Conservation (phyloP, 2,329 filamentous ascomycete species). For the Sporothrix curviconia region DNA sequence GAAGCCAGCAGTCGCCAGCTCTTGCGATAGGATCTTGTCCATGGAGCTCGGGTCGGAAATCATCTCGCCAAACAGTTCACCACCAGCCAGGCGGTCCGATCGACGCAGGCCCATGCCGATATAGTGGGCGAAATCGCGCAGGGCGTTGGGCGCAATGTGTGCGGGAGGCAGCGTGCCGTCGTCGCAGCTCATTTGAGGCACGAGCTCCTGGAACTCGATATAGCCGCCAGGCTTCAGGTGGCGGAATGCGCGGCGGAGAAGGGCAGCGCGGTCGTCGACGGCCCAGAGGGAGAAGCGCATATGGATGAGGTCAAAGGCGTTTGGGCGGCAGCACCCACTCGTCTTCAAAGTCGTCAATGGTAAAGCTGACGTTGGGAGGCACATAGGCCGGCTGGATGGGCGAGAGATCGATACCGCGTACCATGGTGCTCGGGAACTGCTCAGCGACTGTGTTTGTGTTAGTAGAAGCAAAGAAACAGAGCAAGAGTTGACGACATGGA, state of each 20-base stretch:
- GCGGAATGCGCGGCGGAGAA: constrained; percentile 23
- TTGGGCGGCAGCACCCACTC: constrained; percentile 19
- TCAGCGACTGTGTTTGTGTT: too few relatives aligned
- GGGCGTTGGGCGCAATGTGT: constrained; percentile 34
- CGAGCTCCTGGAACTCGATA: constrained; percentile 20
- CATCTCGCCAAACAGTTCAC: neutral
- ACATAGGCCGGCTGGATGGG: constrained; percentile 21
- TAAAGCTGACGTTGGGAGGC: constrained; percentile 18
- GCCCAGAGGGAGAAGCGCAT: constrained; percentile 36
- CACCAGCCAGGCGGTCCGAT: constrained; percentile 15
- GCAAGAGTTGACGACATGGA: too few relatives aligned
- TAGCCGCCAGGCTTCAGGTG: constrained; percentile 22
- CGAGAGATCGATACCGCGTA: constrained; percentile 22
- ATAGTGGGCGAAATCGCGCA: constrained; percentile 35
- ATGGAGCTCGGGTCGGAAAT: neutral
- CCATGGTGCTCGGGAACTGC: too few relatives aligned
- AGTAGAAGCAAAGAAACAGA: too few relatives aligned
- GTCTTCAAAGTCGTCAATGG: constrained; percentile 22
- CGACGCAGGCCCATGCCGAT: constrained; percentile 28
- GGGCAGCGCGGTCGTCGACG: constrained; percentile 26
- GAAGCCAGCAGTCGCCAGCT: constrained; percentile 38
- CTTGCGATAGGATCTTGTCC: constrained; percentile 10
- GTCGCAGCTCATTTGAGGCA: constrained; percentile 17
- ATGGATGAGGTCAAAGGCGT: constrained; percentile 23
- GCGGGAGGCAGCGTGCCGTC: constrained; percentile 22